A percentile compares a stretch with the other conserved stretches of the same genome.
These are phyloP conservation scores for Strobilomyces confusus DNA, from an alignment of 768 basidiomycete genomes.

Conservation along the genomic window DNA sequence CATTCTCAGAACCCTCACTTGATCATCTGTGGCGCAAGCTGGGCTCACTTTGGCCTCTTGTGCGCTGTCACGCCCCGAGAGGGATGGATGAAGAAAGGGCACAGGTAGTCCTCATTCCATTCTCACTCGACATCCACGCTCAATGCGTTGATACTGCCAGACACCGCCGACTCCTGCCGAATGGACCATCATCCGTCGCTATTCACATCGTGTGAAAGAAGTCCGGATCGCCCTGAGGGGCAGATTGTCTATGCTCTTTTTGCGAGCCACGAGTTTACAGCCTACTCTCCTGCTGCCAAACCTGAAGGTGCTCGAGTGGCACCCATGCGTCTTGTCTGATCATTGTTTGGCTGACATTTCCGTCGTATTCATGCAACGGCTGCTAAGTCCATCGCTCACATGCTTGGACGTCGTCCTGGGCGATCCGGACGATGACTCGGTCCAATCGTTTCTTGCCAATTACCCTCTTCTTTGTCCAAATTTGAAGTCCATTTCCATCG, in stretches of 20 bases:
- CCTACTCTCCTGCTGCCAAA: not conserved
- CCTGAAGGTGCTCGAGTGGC: constrained; percentile 1
- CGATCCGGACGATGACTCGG: not conserved
- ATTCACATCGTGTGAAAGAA: not conserved
- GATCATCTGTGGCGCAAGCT: not conserved
- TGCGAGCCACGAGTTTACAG: not conserved
- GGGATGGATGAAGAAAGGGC: not conserved
- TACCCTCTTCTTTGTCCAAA: not conserved
- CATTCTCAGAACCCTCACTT: not conserved
- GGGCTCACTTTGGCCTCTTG: not conserved
- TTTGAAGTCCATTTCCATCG: not conserved
- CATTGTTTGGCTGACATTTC: not conserved
- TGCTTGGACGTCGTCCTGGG: not conserved
- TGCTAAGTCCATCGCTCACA: not conserved
- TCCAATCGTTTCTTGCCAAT: not conserved
- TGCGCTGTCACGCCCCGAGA: not conserved
- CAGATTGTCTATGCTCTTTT: not conserved
- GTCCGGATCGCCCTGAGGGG: not conserved
- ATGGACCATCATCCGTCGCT: not conserved
- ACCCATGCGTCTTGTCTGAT: not conserved
- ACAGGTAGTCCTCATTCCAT: not conserved
- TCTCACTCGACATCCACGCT: not conserved
- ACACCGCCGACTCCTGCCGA: not conserved
- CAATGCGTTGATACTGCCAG: not conserved
- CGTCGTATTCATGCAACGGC: not conserved